Base-by-base conservation (phyloP, 73 alveolate genomes). In the Durusdinium trenchii region DNA sequence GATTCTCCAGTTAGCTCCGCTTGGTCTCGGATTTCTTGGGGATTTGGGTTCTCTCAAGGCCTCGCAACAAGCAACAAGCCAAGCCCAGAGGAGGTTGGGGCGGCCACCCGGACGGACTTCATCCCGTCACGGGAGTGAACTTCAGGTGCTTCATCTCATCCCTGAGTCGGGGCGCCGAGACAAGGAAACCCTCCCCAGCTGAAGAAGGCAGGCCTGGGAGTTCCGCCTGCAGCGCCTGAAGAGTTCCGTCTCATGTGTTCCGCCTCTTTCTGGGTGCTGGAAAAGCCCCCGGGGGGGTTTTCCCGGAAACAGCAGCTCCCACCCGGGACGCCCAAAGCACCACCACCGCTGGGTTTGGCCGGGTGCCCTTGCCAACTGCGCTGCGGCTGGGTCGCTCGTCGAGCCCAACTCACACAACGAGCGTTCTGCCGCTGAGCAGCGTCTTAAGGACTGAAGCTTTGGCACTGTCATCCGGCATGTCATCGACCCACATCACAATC, bases 401-500 rank as follows among this genome's bases (percentile, higher is more conserved):
- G 38, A 62, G 40, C 35, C 10, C 76, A 12, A 32, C 35, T 32
- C 40, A 62, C 38, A 32, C 28, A 51, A 47, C 42, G 43, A n/a
- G 52, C n/a, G n/a, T n/a, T n/a, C n/a, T n/a, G n/a, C 79, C 45
- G 69, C 98, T 76, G 18, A 48, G 98, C 47, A 7, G 48, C 98
- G 98, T 91, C 90, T 54, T 52, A 36, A 91, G 75, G 45, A 91
- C 98, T 2, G 90, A 69, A 18, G 98, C 98, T 38, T 42, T 91
- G 57, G 98, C 98, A 23, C 45, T 16, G 81, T 48, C 98, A 16
- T 71, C 98, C 26, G 98, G 98, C 98, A 91, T 91, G 89, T 91
- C 98, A 38, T 91, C 98, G 90, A 91, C 85, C 98, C 98, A 91
- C 90, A 67, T 76, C 26, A 91, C 82, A 38, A 91, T 91, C 98